Base-by-base conservation (phyloP, 2,329 filamentous ascomycete genomes). In the Aschersonia sp. region DNA sequence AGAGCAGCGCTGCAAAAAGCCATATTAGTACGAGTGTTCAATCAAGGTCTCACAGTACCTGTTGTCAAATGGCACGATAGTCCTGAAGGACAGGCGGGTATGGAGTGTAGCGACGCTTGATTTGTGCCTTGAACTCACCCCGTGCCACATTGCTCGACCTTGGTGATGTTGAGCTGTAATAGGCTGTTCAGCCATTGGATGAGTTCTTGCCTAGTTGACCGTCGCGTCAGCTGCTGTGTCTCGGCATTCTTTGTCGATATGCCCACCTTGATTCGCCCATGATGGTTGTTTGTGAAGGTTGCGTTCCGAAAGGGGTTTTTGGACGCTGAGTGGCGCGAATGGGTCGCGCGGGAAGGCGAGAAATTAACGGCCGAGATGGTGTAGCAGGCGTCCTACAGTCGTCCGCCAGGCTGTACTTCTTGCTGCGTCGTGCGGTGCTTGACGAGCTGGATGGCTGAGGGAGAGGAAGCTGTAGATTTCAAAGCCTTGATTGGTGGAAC, bases 101-200 rank as follows among this genome's bases (percentile, higher is more conserved):
- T 53, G 50, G 53, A 52, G 54, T 50, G 48, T 47, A 49, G 40
- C 29, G 9, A 43, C 20, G 45, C 35, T 12, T 9, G 35, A 12
- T 2, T 38, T 38, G 12, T 41, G 9, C n/a, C 28, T 12, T n/a
- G 38, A 43, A 64, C 62, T 60, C 54, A 97, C 91, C 91, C 92
- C 62, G 91, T 97, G 66, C 92, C 92, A 67, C 91, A 97, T 77
- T 98, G 92, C 73, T 98, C 92, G 65, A 98, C 88, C 71, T 96
- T 97, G 60, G 85, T 97, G 60, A 98, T 82, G 73, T 97, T 98
- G 61, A 98, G 84, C 73, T 96, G 89, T 46, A 98, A 82, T 53
- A 98, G 85, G 76, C 86, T 91, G 76, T 98, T 98, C 56, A 97
- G 75, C 92, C 92, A 98, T 71, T 82, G 78, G 58, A 98, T 76